Evolutionary conservation across 1,284 basidiomycete genomes (phyloP).

Genomic region (Trichosporon faecale): DNA sequence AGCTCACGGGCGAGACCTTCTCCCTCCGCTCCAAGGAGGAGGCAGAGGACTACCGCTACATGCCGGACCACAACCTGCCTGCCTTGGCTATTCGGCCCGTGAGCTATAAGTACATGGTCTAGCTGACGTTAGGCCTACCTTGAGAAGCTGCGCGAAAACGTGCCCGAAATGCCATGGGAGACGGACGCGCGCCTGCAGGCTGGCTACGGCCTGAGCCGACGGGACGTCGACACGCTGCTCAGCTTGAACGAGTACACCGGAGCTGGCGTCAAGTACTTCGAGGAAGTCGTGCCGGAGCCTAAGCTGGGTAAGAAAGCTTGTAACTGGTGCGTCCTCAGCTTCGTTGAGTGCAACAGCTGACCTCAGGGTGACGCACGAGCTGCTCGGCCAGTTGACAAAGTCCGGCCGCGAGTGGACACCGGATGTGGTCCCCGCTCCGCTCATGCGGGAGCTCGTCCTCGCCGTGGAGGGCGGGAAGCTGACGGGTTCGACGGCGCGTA

Average conservation of each 20-base stretch:
- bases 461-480: constrained; percentile 65
- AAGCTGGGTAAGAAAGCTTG: constrained; percentile 62
- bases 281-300: constrained; percentile 55
- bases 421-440: constrained; percentile 61
- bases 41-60: constrained; percentile 93
- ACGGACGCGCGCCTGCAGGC: constrained; percentile 61
- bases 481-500: constrained; percentile 58
- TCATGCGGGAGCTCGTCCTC: constrained; percentile 74
- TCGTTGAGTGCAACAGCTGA: background rate
- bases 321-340: constrained; percentile 67
- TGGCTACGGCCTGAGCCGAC: constrained; percentile 60
- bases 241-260: constrained; percentile 60
- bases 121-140: constrained; percentile 60
- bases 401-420: constrained; percentile 62
- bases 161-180: constrained; percentile 77
- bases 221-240: constrained; percentile 72
- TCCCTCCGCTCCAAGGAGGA: constrained; percentile 84
- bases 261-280: constrained; percentile 69
- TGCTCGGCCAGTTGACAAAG: constrained; percentile 70
- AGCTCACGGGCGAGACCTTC: constrained; percentile 75
- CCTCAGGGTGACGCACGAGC: constrained; percentile 77
- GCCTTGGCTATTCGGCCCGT: constrained; percentile 62
- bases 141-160: constrained; percentile 55
- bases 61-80: constrained; percentile 95
- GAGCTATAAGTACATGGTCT: background rate